Evolutionary conservation across 176 grass and related monocot species (phyloP), one percentile per base, ranked within the genome.

Genomic region (Pontederia crassipes): DNA sequence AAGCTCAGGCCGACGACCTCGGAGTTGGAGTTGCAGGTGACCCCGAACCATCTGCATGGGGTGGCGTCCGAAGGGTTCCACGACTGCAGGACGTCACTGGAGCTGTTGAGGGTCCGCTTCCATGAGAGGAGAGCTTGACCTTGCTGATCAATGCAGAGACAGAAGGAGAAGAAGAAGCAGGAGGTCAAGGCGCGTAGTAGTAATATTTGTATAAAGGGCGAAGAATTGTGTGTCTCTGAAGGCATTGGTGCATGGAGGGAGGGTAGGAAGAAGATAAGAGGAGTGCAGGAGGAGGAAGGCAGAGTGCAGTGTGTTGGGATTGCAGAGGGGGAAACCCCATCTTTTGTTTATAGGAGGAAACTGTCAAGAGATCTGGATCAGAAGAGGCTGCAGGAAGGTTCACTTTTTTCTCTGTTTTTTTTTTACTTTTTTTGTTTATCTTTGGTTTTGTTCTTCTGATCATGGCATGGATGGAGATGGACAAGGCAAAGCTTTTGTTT

Each of bases 341-440:
- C 29, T 84, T 91, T 97, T 91, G 92, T 97, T 97, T 91, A 97
- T 97, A 90, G 74, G 18, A 56, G 58, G 79, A 82, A 85, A 71
- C 2, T 35, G 29, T 69, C 15, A 70, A 20, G 81, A 97, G 92
- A 97, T 97, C 87, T 97, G 83, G 92, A 90, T 97, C 92, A 73
- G 61, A 78, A 76, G 28, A 66, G 29, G 54, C 66, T 59, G 26
- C 54, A 71, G 75, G 46, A 62, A 71, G 67, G 46, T 28, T 17
- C 17, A 62, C 66, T 88, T 82, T 76, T 58, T 16, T 59, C 56
- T n/a, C n/a, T n/a, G n/a, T n/a, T n/a, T n/a, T n/a, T n/a, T n/a
- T n/a, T n/a, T n/a, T n/a, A n/a, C n/a, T 73, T 72, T 71, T 76
- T 48, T 45, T 46, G 29, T 58, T n/a, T 57, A 8, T 56, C 8